Conservation (phyloP, 768 basidiomycete genomes). For the Gelatoporia subvermispora region DNA sequence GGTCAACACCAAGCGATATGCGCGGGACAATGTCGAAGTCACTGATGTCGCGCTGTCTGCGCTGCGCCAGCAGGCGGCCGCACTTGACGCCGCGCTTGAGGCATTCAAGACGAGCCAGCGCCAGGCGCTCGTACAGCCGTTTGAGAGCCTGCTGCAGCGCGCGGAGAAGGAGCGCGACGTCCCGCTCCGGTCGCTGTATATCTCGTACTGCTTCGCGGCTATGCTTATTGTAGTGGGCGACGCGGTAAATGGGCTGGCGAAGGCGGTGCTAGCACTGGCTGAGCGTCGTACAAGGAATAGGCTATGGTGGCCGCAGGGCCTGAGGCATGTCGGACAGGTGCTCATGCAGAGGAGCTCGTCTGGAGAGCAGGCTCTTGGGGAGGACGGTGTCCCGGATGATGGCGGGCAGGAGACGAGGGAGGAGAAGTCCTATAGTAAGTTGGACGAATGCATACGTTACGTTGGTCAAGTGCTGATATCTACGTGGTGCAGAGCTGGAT, state of each 20-base stretch:
- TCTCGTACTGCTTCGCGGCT: constrained; percentile 46
- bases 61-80: constrained; percentile 10
- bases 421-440: constrained; percentile 22
- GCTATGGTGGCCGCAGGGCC: constrained; percentile 47
- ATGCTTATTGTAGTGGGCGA: constrained; percentile 36
- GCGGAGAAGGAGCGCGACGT: constrained; percentile 13
- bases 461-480: not conserved
- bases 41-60: constrained; percentile 4
- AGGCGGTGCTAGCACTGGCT: constrained; percentile 32
- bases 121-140: constrained; percentile 38
- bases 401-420: constrained; percentile 26
- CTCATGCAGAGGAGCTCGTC: constrained; percentile 15
- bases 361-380: constrained; percentile 21
- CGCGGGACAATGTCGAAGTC: constrained; percentile 11
- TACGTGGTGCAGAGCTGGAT: constrained; percentile 27
- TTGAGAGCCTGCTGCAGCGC: constrained; percentile 30
- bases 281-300: constrained; percentile 33
- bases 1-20: constrained; percentile 34
- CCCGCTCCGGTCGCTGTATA: constrained; percentile 40
- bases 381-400: constrained; percentile 22
- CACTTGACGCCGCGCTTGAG: constrained; percentile 25
- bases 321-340: constrained; percentile 30
- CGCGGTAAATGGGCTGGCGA: constrained; percentile 32
- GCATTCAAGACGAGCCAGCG: constrained; percentile 31
- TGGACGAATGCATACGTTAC: not conserved